Evolutionary conservation across 225 moss, liverwort and hornwort genomes (phyloP).

Genomic region (Antitrichia curtipendula): DNA sequence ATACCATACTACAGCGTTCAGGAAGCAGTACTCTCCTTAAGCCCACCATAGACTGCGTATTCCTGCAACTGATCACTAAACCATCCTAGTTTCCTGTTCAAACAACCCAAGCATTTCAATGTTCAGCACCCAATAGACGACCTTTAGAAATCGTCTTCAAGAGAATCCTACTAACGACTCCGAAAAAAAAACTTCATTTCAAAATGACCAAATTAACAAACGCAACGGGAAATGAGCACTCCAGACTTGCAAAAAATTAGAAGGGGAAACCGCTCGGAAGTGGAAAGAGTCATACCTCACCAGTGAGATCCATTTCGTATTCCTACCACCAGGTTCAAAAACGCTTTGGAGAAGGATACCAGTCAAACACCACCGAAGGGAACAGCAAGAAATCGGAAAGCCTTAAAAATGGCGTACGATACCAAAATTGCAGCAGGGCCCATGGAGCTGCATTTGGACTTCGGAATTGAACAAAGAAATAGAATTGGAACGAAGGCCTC

Average conservation of each 20-base stretch:
- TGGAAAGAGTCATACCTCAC: background rate
- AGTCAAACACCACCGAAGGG: constrained; percentile 13
- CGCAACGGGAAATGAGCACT: background rate
- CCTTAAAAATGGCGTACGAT: constrained; percentile 5
- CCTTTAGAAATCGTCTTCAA: background rate
- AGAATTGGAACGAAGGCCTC: constrained; percentile 22
- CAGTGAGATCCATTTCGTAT: background rate
- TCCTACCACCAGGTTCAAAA: constrained; percentile 6
- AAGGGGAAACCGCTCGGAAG: background rate
- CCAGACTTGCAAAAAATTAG: background rate
- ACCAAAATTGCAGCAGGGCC: constrained; percentile 9
- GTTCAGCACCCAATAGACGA: background rate
- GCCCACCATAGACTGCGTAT: background rate
- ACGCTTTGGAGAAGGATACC: background rate
- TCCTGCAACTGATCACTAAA: background rate
- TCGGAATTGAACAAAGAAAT: background rate
- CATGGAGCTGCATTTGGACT: constrained; percentile 10
- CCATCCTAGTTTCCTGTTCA: constrained; percentile 3
- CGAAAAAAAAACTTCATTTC: background rate
- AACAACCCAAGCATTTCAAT: background rate
- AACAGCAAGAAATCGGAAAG: constrained; percentile 6
- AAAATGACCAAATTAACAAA: background rate
- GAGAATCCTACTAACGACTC: background rate
- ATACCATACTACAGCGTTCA: background rate
- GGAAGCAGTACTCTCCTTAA: background rate